phyloP scores from a whole-genome alignment of 2,329 filamentous ascomycete species.

The Biscogniauxia mediterranea region DNA sequence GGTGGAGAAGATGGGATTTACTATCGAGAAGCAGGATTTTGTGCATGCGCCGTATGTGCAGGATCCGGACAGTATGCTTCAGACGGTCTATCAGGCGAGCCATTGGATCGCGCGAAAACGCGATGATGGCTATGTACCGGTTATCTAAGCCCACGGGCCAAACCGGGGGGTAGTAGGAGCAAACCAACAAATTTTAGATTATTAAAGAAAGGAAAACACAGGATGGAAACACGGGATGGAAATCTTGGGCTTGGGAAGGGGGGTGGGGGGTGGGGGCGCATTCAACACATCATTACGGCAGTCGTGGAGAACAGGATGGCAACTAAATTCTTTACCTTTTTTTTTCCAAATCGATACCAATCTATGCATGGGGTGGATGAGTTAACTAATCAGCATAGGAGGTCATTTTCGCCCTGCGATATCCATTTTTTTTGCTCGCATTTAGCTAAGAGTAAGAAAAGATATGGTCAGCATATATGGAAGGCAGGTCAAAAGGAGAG shows the following conservation, averaged over 20 bases:
- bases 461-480: no score
- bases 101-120: slow-evolving; percentile 84
- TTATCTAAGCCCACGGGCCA: not conserved
- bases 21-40: slow-evolving; percentile 61
- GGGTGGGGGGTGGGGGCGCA: not conserved
- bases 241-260: not conserved
- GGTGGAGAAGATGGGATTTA: slow-evolving; percentile 73
- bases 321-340: not conserved
- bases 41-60: slow-evolving; percentile 83
- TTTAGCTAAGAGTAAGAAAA: no score
- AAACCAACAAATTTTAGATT: not conserved
- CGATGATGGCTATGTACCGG: slow-evolving; percentile 8
- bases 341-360: not conserved
- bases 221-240: not conserved
- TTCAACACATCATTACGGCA: not conserved
- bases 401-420: no score
- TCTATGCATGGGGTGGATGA: not conserved
- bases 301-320: not conserved
- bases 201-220: not conserved
- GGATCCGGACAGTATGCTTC: slow-evolving; percentile 80
- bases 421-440: no score
- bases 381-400: no score
- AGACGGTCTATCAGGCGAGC: slow-evolving; percentile 75
- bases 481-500: not conserved
- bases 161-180: not conserved